Evolutionary conservation across 192 early-diverging fungal species (phyloP).

Genomic region (Anaeromyces robustus): DNA sequence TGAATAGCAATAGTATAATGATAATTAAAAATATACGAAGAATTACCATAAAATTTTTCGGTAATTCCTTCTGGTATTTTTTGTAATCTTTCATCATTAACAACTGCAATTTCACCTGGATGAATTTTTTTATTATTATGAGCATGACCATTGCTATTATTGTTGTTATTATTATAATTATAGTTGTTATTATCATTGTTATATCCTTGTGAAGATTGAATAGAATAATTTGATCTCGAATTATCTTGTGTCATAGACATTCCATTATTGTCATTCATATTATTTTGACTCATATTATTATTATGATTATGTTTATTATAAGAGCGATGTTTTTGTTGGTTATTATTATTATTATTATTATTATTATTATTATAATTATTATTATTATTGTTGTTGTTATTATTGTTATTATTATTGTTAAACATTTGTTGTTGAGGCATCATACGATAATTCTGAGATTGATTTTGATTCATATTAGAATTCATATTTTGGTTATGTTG

Average conservation of each 20-base stretch:
- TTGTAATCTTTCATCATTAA: slow-evolving; percentile 18
- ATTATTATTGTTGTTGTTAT: background rate
- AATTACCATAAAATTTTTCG: slow-evolving; percentile 11
- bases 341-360: background rate
- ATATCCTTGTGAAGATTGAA: background rate
- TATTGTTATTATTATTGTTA: background rate
- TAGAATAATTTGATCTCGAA: background rate
- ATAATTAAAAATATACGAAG: background rate
- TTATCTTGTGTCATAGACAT: background rate
- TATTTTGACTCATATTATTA: no score
- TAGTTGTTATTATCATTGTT: background rate
- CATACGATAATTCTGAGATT: background rate
- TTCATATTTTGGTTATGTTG: background rate
- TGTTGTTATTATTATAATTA: background rate
- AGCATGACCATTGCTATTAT: background rate
- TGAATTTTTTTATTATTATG: slow-evolving; percentile 3
- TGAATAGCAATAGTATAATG: no score
- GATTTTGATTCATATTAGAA: background rate
- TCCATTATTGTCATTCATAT: background rate
- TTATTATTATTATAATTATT: background rate
- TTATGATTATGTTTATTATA: background rate
- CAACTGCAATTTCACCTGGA: slow-evolving; percentile 15
- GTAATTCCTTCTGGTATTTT: slow-evolving; percentile 4
- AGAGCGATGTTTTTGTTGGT: background rate
- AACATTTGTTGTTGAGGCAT: background rate